phyloP scores from a whole-genome alignment of 371 early-diverging fungal genomes.

The Massospora cicadina region DNA sequence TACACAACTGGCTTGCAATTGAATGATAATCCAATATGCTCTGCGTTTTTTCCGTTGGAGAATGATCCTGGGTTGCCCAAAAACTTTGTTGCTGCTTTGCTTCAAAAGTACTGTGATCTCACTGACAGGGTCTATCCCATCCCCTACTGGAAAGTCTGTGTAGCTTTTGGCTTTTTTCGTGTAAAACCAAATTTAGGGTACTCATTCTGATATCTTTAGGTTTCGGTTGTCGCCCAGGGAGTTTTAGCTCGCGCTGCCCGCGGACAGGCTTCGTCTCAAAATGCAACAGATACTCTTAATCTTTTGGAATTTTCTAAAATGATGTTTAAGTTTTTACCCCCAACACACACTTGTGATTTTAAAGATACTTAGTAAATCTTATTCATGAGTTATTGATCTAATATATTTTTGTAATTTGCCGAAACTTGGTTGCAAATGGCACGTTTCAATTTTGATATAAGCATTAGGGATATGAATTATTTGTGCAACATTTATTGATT shows the following conservation, averaged over 20 bases:
- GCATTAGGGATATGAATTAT: too few species aligned
- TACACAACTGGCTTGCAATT: constrained; percentile 19
- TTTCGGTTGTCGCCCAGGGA: constrained; percentile 67
- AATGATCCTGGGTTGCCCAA: constrained; percentile 20
- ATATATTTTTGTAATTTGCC: too few species aligned
- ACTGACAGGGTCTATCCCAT: constrained; percentile 42
- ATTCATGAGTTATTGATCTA: too few species aligned
- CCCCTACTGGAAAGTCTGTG: constrained; percentile 36
- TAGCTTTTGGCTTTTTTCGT: constrained; percentile 40
- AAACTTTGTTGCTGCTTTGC: constrained; percentile 23
- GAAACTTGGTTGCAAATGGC: too few species aligned
- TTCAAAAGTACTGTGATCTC: constrained; percentile 39
- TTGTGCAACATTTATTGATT: too few species aligned
- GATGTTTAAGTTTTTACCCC: neutral
- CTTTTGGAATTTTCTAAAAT: constrained; percentile 12
- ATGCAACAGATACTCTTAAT: constrained; percentile 33
- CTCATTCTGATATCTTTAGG: constrained; percentile 14
- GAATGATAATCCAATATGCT: constrained; percentile 1
- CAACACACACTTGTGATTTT: too few species aligned
- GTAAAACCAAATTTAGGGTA: constrained; percentile 22
- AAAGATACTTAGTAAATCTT: too few species aligned
- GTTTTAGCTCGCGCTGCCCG: constrained; percentile 71
- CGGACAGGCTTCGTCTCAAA: constrained; percentile 66
- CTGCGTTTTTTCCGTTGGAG: neutral
- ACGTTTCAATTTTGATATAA: too few species aligned